These are phyloP conservation scores for Trichosporon asahii DNA, from an alignment of 1,284 basidiomycete species.

Conservation along the genomic window DNA sequence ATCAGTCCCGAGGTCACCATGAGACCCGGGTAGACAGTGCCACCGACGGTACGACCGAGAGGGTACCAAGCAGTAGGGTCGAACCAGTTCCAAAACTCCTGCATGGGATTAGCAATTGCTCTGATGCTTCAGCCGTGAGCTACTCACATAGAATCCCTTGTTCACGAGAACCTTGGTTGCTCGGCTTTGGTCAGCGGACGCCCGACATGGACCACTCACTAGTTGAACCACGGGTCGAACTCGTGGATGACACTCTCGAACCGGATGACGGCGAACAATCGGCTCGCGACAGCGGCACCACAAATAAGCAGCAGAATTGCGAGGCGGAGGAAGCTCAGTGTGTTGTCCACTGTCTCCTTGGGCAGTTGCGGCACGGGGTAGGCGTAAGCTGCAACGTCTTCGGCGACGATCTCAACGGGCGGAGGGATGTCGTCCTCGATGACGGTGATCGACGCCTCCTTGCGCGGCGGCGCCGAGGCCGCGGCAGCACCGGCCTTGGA, in stretches of 20 bases:
- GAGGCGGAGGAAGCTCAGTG: slow-evolving; percentile 77
- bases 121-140: slow-evolving; percentile 10
- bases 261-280: slow-evolving; percentile 95
- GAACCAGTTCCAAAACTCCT: slow-evolving; percentile 99
- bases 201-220: slow-evolving; percentile 5
- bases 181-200: slow-evolving; percentile 58
- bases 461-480: background rate
- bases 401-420: background rate
- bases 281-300: slow-evolving; percentile 87
- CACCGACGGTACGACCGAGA: slow-evolving; percentile 93
- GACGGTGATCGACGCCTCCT: background rate
- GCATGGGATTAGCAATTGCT: slow-evolving; percentile 15
- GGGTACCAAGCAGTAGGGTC: slow-evolving; percentile 99
- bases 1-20: slow-evolving; percentile 98
- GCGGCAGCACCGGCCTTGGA: slow-evolving; percentile 12
- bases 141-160: slow-evolving; percentile 87
- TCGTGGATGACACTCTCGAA: slow-evolving; percentile 99
- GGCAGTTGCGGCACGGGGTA: slow-evolving; percentile 49
- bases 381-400: slow-evolving; percentile 30
- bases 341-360: slow-evolving; percentile 69
- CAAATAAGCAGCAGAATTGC: slow-evolving; percentile 82
- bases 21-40: slow-evolving; percentile 94
- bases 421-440: slow-evolving; percentile 7
- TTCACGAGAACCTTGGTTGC: slow-evolving; percentile 83
- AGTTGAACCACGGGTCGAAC: slow-evolving; percentile 56